A percentile compares a stretch with the other conserved stretches of the same genome.
phyloP scores from a whole-genome alignment of 2,329 filamentous ascomycete species.

The Talaromyces verruculosus region DNA sequence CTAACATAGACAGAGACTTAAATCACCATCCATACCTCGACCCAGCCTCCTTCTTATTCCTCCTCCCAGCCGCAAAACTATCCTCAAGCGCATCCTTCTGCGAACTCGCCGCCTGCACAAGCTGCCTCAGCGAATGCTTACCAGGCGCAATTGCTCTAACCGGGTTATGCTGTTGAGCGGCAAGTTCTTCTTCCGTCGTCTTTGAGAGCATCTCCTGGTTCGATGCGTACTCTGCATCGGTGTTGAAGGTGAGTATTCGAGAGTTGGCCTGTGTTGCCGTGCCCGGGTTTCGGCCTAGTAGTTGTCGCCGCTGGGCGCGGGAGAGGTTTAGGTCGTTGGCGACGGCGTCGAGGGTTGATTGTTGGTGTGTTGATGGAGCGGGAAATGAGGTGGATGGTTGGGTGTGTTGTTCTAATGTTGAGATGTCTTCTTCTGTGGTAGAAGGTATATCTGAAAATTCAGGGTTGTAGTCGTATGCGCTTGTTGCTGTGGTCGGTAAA shows the following conservation, averaged over 20 bases:
- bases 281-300: conserved; percentile 69
- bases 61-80: conserved; percentile 78
- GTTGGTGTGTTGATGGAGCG: conserved; percentile 26
- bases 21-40: conserved; percentile 77
- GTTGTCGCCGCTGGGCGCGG: conserved; percentile 71
- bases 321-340: conserved; percentile 78
- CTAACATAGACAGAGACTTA: not conserved
- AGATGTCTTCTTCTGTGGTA: conserved; percentile 24
- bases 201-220: conserved; percentile 74
- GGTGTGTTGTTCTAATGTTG: conserved; percentile 18
- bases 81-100: conserved; percentile 89
- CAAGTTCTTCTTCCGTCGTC: conserved; percentile 59
- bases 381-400: conserved; percentile 13
- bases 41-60: conserved; percentile 78
- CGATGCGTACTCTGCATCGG: conserved; percentile 78
- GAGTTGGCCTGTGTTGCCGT: conserved; percentile 47
- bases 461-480: conserved; percentile 42
- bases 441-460: conserved; percentile 25
- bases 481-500: conserved; percentile 25
- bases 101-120: conserved; percentile 77
- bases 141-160: conserved; percentile 79
- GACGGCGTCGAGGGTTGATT: conserved; percentile 64
- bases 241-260: conserved; percentile 84
- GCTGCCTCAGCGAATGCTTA: conserved; percentile 84
- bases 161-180: conserved; percentile 68